Conservation (phyloP, 2,329 filamentous ascomycete species). For the Teratosphaeria zuluensis region DNA sequence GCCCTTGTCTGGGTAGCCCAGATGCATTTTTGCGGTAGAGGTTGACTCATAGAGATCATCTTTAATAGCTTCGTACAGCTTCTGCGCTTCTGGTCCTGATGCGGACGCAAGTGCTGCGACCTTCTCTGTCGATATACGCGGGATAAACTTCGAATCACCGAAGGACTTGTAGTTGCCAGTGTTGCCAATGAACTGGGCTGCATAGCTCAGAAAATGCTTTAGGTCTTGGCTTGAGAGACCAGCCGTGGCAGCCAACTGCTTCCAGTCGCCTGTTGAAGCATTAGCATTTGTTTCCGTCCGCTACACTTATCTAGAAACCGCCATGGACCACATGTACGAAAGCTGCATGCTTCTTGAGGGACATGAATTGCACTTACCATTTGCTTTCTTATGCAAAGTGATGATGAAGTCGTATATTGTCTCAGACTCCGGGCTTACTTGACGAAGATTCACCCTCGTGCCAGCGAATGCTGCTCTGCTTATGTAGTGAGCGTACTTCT, state of each 20-base stretch:
- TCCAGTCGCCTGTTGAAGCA: slow-evolving; percentile 37
- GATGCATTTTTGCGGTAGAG: slow-evolving; percentile 34
- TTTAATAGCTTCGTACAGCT: slow-evolving; percentile 35
- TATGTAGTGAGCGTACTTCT: slow-evolving; percentile 47
- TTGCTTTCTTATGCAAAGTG: slow-evolving; percentile 36
- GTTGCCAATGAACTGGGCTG: slow-evolving; percentile 44
- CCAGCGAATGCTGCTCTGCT: slow-evolving; percentile 49
- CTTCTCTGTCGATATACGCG: slow-evolving; percentile 34
- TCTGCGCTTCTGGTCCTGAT: slow-evolving; percentile 26
- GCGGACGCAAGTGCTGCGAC: slow-evolving; percentile 36
- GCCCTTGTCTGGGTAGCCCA: slow-evolving; percentile 40
- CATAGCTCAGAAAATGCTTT: slow-evolving; percentile 32
- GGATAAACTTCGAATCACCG: slow-evolving; percentile 42
- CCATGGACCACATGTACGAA: not conserved
- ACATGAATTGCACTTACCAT: slow-evolving; percentile 14
- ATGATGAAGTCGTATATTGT: slow-evolving; percentile 47
- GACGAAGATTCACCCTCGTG: slow-evolving; percentile 43
- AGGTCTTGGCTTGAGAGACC: slow-evolving; percentile 33
- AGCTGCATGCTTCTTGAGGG: not conserved
- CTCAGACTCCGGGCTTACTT: slow-evolving; percentile 43
- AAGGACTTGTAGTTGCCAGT: slow-evolving; percentile 45
- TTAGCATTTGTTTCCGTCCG: slow-evolving; percentile 5
- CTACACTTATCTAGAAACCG: not conserved
- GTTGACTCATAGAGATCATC: slow-evolving; percentile 35
- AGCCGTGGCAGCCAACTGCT: slow-evolving; percentile 32